Percentiles rank a stretch among this genome's conserved stretches.
Conservation (phyloP, 306 rosid genomes). For the Crataegus laevigata region DNA sequence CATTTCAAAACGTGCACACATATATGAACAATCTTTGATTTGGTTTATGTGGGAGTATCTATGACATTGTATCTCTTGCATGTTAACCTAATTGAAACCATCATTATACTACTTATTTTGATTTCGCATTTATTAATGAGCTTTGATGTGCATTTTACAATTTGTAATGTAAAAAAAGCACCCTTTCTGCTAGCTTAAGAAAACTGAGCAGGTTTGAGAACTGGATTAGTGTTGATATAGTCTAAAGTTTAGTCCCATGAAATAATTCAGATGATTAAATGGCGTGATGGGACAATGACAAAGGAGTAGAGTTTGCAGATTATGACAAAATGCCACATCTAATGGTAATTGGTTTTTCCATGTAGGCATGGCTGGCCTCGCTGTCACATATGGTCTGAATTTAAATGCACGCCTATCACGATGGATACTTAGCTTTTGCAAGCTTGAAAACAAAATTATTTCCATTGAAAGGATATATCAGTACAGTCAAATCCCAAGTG, state of each 20-base stretch:
- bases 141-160: background rate
- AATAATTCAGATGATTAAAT: constrained; percentile 1
- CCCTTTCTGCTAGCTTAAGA: background rate
- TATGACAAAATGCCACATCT: constrained; percentile 10
- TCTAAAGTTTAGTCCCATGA: constrained; percentile 9
- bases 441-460: constrained; percentile 94
- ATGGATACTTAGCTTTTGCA: constrained; percentile 98
- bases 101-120: background rate
- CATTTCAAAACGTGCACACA: background rate
- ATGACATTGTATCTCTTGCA: background rate
- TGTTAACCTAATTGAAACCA: background rate
- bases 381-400: constrained; percentile 86
- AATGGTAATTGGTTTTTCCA: constrained; percentile 17
- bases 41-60: background rate
- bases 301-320: background rate
- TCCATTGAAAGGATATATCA: constrained; percentile 95
- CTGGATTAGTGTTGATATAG: background rate
- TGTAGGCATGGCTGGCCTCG: constrained; percentile 96
- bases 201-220: background rate
- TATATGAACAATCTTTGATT: background rate
- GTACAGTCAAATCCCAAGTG: constrained; percentile 76
- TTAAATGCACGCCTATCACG: constrained; percentile 78
- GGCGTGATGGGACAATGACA: background rate
- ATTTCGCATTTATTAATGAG: background rate
- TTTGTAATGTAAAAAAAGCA: background rate